Evolutionary conservation across 2,329 filamentous ascomycete species (phyloP).

Genomic region (Blastomyces gilchristii): DNA sequence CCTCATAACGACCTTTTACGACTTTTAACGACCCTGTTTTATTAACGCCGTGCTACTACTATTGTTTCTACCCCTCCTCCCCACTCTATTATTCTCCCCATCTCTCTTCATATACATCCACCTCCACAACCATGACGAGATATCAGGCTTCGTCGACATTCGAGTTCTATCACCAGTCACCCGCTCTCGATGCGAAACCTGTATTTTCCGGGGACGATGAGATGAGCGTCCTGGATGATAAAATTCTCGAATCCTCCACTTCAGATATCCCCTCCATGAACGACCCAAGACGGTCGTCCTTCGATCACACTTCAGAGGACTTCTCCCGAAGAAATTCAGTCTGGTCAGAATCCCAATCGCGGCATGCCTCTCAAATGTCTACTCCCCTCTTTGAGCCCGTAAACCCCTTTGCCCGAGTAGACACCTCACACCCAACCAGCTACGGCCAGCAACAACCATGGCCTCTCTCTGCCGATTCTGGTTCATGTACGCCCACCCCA

Average conservation of each 20-base stretch:
- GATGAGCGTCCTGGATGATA: constrained; percentile 42
- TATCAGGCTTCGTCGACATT: constrained; percentile 33
- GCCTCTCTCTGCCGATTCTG: constrained; percentile 56
- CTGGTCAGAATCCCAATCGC: constrained; percentile 39
- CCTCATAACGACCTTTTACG: constrained; percentile 9
- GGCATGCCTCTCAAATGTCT: constrained; percentile 32
- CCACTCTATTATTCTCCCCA: constrained; percentile 4
- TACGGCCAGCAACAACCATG: constrained; percentile 42
- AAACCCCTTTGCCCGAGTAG: constrained; percentile 29
- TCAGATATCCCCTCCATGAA: constrained; percentile 40
- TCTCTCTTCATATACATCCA: constrained; percentile 16
- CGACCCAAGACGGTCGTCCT: constrained; percentile 36
- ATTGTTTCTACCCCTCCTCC: constrained; percentile 11
- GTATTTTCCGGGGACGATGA: constrained; percentile 41
- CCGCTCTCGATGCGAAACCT: constrained; percentile 34
- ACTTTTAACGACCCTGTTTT: constrained; percentile 10
- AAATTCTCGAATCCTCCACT: constrained; percentile 41
- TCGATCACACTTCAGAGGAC: constrained; percentile 41
- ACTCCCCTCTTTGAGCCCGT: constrained; percentile 42
- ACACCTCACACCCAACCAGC: constrained; percentile 19
- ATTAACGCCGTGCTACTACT: constrained; percentile 12
- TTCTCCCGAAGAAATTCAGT: constrained; percentile 44
- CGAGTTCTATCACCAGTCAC: constrained; percentile 36
- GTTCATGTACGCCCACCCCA: constrained; percentile 63
- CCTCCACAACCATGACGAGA: constrained; percentile 31